Conservation (phyloP, 306 rosid genomes). For the Prunus salicina region DNA sequence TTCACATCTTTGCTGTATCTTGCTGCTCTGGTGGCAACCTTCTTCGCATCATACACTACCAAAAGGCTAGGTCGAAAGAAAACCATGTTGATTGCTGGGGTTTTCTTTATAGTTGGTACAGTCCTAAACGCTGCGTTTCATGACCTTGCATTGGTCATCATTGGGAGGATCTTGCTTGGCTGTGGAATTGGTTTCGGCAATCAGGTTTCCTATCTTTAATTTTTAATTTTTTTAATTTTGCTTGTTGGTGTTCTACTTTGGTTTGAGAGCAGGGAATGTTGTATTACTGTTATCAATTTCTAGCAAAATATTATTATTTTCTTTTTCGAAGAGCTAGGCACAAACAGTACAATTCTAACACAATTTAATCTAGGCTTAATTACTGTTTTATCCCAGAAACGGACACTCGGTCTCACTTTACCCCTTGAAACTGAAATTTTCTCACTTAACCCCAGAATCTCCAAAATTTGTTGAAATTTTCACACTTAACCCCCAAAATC, state of each 20-base stretch:
- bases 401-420: too few relatives aligned
- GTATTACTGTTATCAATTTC: background rate
- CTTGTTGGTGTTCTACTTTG: background rate
- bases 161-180: constrained; percentile 64
- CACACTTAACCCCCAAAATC: too few relatives aligned
- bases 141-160: constrained; percentile 46
- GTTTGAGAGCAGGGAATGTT: background rate
- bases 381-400: too few relatives aligned
- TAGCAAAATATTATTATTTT: background rate
- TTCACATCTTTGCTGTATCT: constrained; percentile 67
- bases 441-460: too few relatives aligned
- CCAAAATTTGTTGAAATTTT: too few relatives aligned
- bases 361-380: too few relatives aligned
- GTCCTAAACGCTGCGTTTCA: constrained; percentile 49
- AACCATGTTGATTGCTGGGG: constrained; percentile 67
- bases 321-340: too few relatives aligned
- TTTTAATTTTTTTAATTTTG: too few relatives aligned
- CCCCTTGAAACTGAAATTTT: too few relatives aligned
- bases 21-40: constrained; percentile 51
- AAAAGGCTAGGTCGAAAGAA: constrained; percentile 49
- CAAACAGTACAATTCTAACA: too few relatives aligned
- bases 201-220: constrained; percentile 33
- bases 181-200: constrained; percentile 74
- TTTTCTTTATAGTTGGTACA: constrained; percentile 52
- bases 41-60: constrained; percentile 60